Conservation (phyloP, 140 eudicot species). For the Flaveria floridana region DNA sequence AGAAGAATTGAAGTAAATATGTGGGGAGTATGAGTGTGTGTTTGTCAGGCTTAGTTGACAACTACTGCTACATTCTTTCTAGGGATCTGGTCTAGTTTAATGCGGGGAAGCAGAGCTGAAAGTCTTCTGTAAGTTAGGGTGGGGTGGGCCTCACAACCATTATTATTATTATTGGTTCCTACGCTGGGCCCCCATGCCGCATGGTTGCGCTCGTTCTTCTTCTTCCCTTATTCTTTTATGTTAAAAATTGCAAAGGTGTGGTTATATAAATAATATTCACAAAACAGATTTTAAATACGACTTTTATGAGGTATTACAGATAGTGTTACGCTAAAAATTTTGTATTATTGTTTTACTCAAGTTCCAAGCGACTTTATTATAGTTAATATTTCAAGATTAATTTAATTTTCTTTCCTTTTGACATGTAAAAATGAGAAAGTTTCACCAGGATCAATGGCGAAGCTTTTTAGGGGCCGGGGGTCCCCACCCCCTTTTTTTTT, state of each 20-base stretch:
- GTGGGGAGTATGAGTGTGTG: constrained; percentile 19
- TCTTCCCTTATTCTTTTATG: no score
- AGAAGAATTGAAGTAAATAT: neutral
- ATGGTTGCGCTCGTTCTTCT: constrained; percentile 19
- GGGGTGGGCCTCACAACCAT: constrained; percentile 28
- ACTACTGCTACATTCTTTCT: constrained; percentile 31
- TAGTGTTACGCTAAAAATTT: neutral
- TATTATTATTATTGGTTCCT: constrained; percentile 13
- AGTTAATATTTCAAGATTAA: neutral
- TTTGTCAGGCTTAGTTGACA: constrained; percentile 15
- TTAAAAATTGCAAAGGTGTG: no score
- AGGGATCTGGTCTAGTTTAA: constrained; percentile 41
- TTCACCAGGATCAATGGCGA: no score
- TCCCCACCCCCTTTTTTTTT: no score
- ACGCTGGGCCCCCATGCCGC: constrained; percentile 32
- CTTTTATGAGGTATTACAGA: neutral
- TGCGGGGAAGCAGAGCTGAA: constrained; percentile 35
- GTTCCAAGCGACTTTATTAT: neutral
- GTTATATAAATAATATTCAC: no score
- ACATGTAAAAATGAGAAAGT: no score
- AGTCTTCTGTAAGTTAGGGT: constrained; percentile 36
- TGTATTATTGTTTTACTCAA: neutral
- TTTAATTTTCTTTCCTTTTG: no score
- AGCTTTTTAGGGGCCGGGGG: no score
- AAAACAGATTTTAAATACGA: neutral